Conservation (phyloP, 192 early-diverging fungal genomes). For the Jimgerdemannia lactiflua region DNA sequence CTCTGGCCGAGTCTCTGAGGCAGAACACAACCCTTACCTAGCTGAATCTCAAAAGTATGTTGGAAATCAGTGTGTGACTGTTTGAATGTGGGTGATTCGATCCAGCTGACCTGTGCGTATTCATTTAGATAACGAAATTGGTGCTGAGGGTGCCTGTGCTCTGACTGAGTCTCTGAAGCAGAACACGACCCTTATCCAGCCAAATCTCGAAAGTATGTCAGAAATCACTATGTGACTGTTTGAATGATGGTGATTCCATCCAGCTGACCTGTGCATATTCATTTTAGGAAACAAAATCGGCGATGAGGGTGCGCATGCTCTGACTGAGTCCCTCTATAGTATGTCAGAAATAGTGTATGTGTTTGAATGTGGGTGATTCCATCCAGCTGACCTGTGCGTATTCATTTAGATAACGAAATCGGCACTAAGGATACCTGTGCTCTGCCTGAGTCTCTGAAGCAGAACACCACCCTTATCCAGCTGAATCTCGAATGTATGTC, state of each 20-base stretch:
- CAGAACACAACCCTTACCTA: not conserved
- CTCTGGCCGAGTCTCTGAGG: too few species aligned
- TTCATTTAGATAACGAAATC: too few species aligned
- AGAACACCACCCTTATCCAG: not conserved
- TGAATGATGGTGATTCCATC: not conserved
- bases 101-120: not conserved
- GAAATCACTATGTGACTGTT: not conserved
- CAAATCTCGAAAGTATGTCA: not conserved
- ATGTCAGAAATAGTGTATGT: too few species aligned
- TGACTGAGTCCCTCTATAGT: too few species aligned
- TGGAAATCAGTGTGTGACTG: not conserved
- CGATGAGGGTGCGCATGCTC: too few species aligned
- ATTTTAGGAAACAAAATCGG: too few species aligned
- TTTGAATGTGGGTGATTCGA: not conserved
- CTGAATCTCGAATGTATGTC: not conserved
- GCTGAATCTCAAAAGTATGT: not conserved
- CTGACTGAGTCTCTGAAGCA: not conserved
- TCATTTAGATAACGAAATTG: not conserved
- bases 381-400: too few species aligned
- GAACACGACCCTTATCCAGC: not conserved
- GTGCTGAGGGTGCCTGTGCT: not conserved
- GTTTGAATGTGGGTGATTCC: too few species aligned
- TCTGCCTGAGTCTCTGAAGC: too few species aligned
- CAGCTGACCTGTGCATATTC: not conserved
- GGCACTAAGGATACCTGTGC: too few species aligned